Conservation (phyloP, 805 yeast species). For the Saccharomycopsis olivae region DNA sequence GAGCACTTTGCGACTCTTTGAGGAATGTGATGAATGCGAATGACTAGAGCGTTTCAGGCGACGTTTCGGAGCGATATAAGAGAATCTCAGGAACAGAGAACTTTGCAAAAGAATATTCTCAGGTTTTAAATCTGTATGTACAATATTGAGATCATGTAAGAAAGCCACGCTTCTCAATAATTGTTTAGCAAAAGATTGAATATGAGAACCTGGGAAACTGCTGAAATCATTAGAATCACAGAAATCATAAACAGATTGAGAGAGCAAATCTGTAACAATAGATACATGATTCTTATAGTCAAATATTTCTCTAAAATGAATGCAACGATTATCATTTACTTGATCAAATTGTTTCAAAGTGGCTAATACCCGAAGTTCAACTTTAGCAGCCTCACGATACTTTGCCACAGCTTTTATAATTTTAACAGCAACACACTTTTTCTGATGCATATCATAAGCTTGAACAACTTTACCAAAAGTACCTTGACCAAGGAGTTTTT, state of each 20-base stretch:
- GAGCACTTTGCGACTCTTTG: conserved; percentile 34
- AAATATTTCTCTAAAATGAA: conserved; percentile 79
- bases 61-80: conserved; percentile 1
- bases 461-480: conserved; percentile 86
- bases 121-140: conserved; percentile 95
- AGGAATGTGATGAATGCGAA: background rate
- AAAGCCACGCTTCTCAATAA: conserved; percentile 76
- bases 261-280: conserved; percentile 79
- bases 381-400: conserved; percentile 90
- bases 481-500: conserved; percentile 75
- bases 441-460: conserved; percentile 57
- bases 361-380: conserved; percentile 75
- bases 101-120: conserved; percentile 75
- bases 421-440: conserved; percentile 74
- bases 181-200: conserved; percentile 82
- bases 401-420: conserved; percentile 87
- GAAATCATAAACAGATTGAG: conserved; percentile 82
- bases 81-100: conserved; percentile 21
- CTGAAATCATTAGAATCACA: conserved; percentile 71
- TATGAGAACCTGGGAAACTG: conserved; percentile 91
- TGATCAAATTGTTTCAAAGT: conserved; percentile 67
- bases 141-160: conserved; percentile 78
- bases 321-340: conserved; percentile 59
- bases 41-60: background rate
- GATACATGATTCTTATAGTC: conserved; percentile 92